These are phyloP conservation scores for Amphibolis antarctica DNA, from an alignment of 106 monocot species.

Conservation along the genomic window DNA sequence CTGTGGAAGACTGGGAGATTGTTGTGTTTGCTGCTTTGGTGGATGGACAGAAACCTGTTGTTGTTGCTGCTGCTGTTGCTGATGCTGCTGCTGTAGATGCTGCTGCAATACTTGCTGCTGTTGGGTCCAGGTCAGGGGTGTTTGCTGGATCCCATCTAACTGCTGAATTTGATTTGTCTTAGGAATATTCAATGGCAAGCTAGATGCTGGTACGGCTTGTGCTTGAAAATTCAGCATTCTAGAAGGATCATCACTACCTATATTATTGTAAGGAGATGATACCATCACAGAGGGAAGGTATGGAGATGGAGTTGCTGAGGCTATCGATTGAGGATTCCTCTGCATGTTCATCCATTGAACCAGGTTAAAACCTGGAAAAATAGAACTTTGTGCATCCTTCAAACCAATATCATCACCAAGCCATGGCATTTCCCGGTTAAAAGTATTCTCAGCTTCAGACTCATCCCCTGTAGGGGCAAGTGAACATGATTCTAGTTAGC, in stretches of 20 bases:
- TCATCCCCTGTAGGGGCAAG: constrained; percentile 37
- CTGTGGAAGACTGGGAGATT: constrained; percentile 8
- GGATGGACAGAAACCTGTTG: constrained; percentile 19
- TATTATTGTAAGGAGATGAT: constrained; percentile 23
- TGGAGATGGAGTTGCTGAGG: constrained; percentile 31
- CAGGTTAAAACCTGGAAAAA: constrained; percentile 59
- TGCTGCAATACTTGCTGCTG: constrained; percentile 12
- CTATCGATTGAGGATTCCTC: constrained; percentile 35
- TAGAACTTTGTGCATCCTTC: constrained; percentile 42
- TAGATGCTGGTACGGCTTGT: constrained; percentile 23
- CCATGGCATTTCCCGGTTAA: constrained; percentile 82
- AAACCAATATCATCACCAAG: constrained; percentile 50
- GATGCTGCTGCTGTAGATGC: constrained; percentile 15
- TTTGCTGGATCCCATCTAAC: constrained; percentile 29
- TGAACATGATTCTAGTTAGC: neutral
- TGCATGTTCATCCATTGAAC: constrained; percentile 94
- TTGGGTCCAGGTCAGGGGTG: constrained; percentile 12
- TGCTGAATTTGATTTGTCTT: constrained; percentile 33
- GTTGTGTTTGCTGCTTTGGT: constrained; percentile 9
- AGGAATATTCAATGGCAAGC: constrained; percentile 26
- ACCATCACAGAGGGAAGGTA: constrained; percentile 32
- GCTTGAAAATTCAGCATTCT: constrained; percentile 50
- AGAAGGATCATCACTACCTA: constrained; percentile 26
- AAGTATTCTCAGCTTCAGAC: constrained; percentile 50
- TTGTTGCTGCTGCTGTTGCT: constrained; percentile 15